Base-by-base conservation (phyloP, 1,284 basidiomycete species). In the Puccinia horiana region DNA sequence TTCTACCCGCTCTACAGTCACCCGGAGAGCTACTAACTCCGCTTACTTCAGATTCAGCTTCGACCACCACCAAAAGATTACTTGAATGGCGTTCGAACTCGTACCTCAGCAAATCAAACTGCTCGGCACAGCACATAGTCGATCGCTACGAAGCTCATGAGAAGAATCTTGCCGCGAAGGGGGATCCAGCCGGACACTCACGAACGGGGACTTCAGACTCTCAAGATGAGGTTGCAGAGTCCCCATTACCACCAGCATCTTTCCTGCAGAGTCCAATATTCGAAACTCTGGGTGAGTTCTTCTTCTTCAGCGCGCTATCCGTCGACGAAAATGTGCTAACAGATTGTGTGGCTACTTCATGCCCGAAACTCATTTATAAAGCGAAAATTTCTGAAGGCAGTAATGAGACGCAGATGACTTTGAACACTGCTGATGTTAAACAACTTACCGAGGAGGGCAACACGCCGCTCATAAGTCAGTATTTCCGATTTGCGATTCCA, bases 61-160 rank as follows among this genome's bases (percentile, higher is more conserved):
- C 32, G 8, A 12, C 26, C 23, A 35, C 5, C 18, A 32, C 69
- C 16, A 52, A n/a, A 35, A 32, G 14, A 32, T 44, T 72, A 2
- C 42, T 72, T n/a, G 69, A 72, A 14, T 72, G 69, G 42, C 69
- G 47, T n/a, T 72, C 69, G 2, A 44, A 72, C n/a, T 72, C 69
- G 14, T 20, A 26, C 26, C 42, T 52, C 52, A 75, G 35, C n/a
- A 40, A 75, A 18, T 72, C 69, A 3, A 52, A 40, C 20, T 29
- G 42, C n/a, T 72, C 69, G 26, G 77, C 67, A 4, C 77, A 80
- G 58, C 35, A 54, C 32, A 80, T 80, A 58, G 77, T 80, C 16
- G 77, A 80, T 80, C 67, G 49, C 47, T 80, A 80, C 54, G 77
- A 80, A 61, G 77, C 77, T 54, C 44, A 80, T 56, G 77, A 56